Percentiles rank a stretch among this genome's conserved stretches.
phyloP scores from a whole-genome alignment of 129 eudicot genomes.

The Glebionis coronaria region DNA sequence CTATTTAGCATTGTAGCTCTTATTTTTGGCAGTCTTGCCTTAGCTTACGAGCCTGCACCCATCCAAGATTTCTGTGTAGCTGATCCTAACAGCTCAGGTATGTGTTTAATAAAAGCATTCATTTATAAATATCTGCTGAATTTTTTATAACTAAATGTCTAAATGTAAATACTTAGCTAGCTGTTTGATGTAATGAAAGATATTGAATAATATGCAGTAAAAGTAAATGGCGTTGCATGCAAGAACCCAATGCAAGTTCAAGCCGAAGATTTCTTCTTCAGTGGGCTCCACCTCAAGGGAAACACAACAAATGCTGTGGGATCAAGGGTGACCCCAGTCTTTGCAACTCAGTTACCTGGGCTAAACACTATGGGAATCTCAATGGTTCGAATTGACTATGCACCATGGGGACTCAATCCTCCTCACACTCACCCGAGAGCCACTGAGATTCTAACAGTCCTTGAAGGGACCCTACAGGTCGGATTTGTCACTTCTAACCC shows the following conservation, averaged over 20 bases:
- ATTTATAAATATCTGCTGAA: background rate
- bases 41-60: slow-evolving; percentile 34
- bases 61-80: slow-evolving; percentile 51
- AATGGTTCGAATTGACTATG: slow-evolving; percentile 42
- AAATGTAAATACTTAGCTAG: background rate
- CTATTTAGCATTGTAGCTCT: slow-evolving; percentile 18
- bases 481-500: slow-evolving; percentile 50
- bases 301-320: slow-evolving; percentile 43
- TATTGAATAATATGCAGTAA: slow-evolving; percentile 19
- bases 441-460: slow-evolving; percentile 39
- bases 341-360: slow-evolving; percentile 34
- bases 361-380: slow-evolving; percentile 47
- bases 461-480: slow-evolving; percentile 38
- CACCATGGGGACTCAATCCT: slow-evolving; percentile 46
- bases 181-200: background rate
- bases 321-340: slow-evolving; percentile 37
- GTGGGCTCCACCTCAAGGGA: slow-evolving; percentile 40
- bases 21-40: slow-evolving; percentile 13
- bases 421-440: slow-evolving; percentile 51
- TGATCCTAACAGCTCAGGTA: slow-evolving; percentile 35
- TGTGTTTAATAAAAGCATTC: background rate
- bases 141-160: background rate
- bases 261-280: slow-evolving; percentile 42
- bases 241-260: slow-evolving; percentile 35
- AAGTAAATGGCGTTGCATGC: slow-evolving; percentile 38